Percentiles rank a stretch among this genome's conserved stretches.
phyloP scores from a whole-genome alignment of 2,329 filamentous ascomycete species.

The Colletotrichum incanum region DNA sequence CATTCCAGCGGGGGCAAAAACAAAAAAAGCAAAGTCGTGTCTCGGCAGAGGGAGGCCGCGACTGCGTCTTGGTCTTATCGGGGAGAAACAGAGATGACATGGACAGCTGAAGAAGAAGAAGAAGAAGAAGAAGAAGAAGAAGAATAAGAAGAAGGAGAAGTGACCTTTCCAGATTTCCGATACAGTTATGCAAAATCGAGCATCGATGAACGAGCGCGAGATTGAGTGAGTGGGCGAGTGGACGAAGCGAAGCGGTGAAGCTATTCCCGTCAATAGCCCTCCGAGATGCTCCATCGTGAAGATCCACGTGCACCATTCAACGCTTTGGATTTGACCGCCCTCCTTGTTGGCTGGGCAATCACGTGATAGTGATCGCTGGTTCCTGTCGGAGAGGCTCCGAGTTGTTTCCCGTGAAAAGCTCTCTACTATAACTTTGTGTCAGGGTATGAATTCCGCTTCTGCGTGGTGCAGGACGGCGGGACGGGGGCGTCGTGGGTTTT shows the following conservation, averaged over 20 bases:
- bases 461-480: background rate
- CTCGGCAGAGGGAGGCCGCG: constrained; percentile 20
- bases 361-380: background rate
- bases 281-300: background rate
- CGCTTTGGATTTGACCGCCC: background rate
- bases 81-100: background rate
- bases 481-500: background rate
- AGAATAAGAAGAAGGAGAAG: too few relatives aligned
- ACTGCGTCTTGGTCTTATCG: constrained; percentile 9
- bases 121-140: too few relatives aligned
- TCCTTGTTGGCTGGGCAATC: background rate
- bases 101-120: too few relatives aligned
- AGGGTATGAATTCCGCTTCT: background rate
- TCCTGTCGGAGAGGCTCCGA: background rate
- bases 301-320: background rate
- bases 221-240: background rate
- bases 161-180: background rate
- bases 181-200: background rate
- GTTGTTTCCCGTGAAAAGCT: background rate
- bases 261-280: background rate
- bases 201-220: background rate
- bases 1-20: constrained; percentile 36
- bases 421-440: background rate
- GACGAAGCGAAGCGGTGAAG: background rate
- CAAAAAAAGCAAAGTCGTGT: constrained; percentile 13